Evolutionary conservation across 2,329 filamentous ascomycete genomes (phyloP).

Genomic region (Epichloe baconii): DNA sequence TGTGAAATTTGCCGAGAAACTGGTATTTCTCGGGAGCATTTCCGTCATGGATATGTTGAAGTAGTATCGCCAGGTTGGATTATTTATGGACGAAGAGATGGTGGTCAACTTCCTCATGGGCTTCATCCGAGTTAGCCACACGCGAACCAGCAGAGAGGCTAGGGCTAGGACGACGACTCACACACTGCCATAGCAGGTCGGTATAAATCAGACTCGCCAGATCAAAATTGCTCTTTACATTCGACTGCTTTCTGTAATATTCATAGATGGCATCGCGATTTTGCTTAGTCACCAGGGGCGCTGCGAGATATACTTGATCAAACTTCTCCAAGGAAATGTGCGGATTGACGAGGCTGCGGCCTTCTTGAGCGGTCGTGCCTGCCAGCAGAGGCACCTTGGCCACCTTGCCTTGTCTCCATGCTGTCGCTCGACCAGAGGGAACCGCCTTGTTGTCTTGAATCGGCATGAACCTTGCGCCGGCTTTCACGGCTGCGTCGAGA

Average conservation of each 20-base stretch:
- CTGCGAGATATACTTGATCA: constrained; percentile 8
- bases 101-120: constrained; percentile 13
- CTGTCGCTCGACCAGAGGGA: constrained; percentile 6
- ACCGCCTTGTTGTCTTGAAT: constrained; percentile 12
- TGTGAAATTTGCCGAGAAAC: constrained; percentile 16
- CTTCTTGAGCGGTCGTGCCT: constrained; percentile 15
- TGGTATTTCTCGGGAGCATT: constrained; percentile 9
- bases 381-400: constrained; percentile 13
- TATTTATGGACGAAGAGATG: constrained; percentile 8
- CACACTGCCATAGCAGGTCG: constrained; percentile 16
- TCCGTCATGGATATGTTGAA: constrained; percentile 14
- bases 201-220: constrained; percentile 14
- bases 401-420: constrained; percentile 10
- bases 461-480: constrained; percentile 5
- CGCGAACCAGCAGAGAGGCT: no score
- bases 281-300: constrained; percentile 4
- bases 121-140: constrained; percentile 8
- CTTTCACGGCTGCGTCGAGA: constrained; percentile 6
- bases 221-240: constrained; percentile 12
- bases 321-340: constrained; percentile 12
- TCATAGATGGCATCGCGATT: constrained; percentile 8
- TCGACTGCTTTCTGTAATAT: constrained; percentile 8
- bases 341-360: constrained; percentile 11
- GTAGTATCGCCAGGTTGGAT: constrained; percentile 15
- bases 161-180: constrained; percentile 7